Conservation (phyloP, 176 grass and related monocot genomes). For the Raddia guianensis region DNA sequence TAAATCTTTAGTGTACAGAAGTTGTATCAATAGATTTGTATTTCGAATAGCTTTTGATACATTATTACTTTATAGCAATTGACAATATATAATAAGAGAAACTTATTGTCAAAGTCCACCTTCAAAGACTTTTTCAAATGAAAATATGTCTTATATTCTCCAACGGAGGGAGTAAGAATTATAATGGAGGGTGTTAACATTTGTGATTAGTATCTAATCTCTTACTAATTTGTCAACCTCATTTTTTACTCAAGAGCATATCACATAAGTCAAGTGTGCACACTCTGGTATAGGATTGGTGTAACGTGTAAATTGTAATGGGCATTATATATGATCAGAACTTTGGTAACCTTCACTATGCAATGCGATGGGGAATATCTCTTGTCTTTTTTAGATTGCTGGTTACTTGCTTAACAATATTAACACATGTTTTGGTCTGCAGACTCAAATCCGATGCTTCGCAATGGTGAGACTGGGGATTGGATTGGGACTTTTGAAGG, state of each 20-base stretch:
- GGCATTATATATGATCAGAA: background rate
- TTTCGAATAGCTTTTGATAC: too few species aligned
- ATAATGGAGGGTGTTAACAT: background rate
- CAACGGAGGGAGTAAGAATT: background rate
- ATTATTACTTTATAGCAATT: too few species aligned
- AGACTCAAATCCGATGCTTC: constrained; percentile 97
- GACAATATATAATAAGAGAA: too few species aligned
- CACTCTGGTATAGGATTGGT: background rate
- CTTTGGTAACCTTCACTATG: constrained; percentile 3
- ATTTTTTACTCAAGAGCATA: background rate
- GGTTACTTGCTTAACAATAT: background rate
- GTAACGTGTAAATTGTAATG: background rate
- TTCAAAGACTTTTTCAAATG: too few species aligned
- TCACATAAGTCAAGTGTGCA: background rate
- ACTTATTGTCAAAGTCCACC: too few species aligned
- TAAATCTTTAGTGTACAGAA: too few species aligned
- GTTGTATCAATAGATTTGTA: too few species aligned
- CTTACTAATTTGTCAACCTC: background rate
- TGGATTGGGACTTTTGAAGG: constrained; percentile 99
- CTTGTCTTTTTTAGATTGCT: background rate
- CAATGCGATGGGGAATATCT: background rate
- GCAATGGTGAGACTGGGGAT: constrained; percentile 98
- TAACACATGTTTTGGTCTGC: constrained; percentile 27
- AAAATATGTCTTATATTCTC: too few species aligned
- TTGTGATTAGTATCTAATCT: background rate